Conservation (phyloP, 257 asterid species). For the Solanum tarijense region DNA sequence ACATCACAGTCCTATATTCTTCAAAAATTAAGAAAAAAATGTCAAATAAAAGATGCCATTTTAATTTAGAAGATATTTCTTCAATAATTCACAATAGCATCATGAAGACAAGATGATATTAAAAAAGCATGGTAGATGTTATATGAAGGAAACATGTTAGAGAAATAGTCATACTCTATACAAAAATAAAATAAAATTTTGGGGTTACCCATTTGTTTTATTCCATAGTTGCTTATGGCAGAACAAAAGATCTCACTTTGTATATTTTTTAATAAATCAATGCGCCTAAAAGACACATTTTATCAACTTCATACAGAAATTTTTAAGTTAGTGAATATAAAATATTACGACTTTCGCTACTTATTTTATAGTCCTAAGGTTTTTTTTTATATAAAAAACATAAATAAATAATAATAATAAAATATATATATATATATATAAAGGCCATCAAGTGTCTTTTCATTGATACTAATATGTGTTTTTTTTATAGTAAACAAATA, state of each 20-base stretch:
- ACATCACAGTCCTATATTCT: no score
- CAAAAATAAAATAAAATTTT: neutral
- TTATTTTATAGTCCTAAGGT: neutral
- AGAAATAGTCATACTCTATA: neutral
- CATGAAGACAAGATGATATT: neutral
- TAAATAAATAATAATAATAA: no score
- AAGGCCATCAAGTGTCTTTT: no score
- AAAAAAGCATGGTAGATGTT: neutral
- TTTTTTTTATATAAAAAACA: no score
- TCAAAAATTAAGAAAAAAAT: no score
- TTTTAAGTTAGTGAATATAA: neutral
- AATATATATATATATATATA: no score
- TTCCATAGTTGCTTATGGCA: neutral
- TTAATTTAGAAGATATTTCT: no score
- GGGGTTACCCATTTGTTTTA: neutral
- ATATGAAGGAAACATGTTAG: neutral
- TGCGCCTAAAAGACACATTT: neutral
- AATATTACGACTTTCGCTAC: neutral
- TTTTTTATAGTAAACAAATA: neutral
- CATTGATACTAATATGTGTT: no score
- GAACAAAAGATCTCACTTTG: neutral
- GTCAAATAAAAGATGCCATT: neutral
- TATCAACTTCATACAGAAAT: neutral
- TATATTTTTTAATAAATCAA: neutral
- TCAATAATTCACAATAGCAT: neutral